phyloP scores from a whole-genome alignment of 2,329 filamentous ascomycete genomes.

The Trichoderma endophyticum region DNA sequence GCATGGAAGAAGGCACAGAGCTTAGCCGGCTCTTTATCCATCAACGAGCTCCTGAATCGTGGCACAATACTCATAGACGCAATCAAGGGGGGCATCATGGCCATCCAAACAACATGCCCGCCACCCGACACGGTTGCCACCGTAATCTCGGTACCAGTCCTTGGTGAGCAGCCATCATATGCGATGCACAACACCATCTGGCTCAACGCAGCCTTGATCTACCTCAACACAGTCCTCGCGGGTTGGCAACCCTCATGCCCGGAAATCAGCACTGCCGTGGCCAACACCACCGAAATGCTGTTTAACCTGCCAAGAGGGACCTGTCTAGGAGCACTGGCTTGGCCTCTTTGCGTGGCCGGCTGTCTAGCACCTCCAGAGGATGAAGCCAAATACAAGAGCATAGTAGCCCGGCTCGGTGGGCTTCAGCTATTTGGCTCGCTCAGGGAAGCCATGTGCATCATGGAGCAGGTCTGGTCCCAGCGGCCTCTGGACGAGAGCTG shows the following conservation, averaged over 20 bases:
- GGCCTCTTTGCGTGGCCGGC: conserved; percentile 42
- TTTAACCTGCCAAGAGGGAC: conserved; percentile 30
- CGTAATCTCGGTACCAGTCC: conserved; percentile 21
- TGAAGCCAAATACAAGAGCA: conserved; percentile 41
- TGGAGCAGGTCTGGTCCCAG: conserved; percentile 46
- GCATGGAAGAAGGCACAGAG: conserved; percentile 53
- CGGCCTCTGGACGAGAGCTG: conserved; percentile 40
- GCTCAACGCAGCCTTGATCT: conserved; percentile 47
- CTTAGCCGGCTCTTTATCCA: conserved; percentile 42
- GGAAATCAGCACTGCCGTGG: conserved; percentile 38
- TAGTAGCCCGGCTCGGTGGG: conserved; percentile 41
- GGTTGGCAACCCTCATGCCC: conserved; percentile 49
- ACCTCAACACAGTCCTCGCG: conserved; percentile 47
- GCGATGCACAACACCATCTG: conserved; percentile 40
- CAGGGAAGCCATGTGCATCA: conserved; percentile 41
- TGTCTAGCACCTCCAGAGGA: conserved; percentile 40
- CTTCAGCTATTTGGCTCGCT: conserved; percentile 46
- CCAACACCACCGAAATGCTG: conserved; percentile 36
- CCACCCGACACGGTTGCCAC: background rate
- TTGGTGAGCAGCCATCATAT: conserved; percentile 24
- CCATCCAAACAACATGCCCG: conserved; percentile 26
- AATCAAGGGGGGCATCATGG: conserved; percentile 33
- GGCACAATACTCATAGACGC: conserved; percentile 40
- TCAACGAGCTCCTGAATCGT: conserved; percentile 44
- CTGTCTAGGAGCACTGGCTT: conserved; percentile 37